phyloP scores from a whole-genome alignment of 2,329 filamentous ascomycete genomes.

The Botryotinia globosa region DNA sequence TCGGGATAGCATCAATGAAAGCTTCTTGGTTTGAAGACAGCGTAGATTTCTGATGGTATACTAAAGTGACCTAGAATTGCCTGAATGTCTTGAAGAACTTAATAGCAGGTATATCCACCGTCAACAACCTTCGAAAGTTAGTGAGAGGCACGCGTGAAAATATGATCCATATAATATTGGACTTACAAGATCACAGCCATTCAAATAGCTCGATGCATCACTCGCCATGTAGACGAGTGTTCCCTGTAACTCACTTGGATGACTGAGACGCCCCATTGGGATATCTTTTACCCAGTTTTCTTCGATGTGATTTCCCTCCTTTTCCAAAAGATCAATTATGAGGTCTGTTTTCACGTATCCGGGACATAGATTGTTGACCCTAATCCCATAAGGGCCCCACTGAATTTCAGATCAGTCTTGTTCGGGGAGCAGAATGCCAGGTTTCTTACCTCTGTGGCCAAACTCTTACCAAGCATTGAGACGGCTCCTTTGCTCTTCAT shows the following conservation, averaged over 20 bases:
- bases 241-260: conserved; percentile 42
- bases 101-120: conserved; percentile 30
- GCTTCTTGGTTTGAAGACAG: not conserved
- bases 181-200: conserved; percentile 33
- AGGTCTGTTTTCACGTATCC: conserved; percentile 49
- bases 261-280: conserved; percentile 40
- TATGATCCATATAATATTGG: not conserved
- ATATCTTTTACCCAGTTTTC: conserved; percentile 41
- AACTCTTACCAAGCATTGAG: conserved; percentile 56
- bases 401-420: conserved; percentile 34
- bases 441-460: conserved; percentile 47
- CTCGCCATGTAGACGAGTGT: conserved; percentile 36
- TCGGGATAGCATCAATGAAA: not conserved
- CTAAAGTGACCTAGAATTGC: not conserved
- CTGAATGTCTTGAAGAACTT: conserved; percentile 22
- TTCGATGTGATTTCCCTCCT: conserved; percentile 41
- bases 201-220: conserved; percentile 32
- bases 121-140: conserved; percentile 26
- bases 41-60: not conserved
- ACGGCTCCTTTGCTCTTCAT: conserved; percentile 55
- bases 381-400: conserved; percentile 60
- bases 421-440: not conserved
- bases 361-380: conserved; percentile 64
- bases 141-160: not conserved
- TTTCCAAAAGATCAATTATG: conserved; percentile 37